These are phyloP conservation scores for Cutaneotrichosporon sp. DNA, from an alignment of 1,284 basidiomycete species.

Conservation along the genomic window DNA sequence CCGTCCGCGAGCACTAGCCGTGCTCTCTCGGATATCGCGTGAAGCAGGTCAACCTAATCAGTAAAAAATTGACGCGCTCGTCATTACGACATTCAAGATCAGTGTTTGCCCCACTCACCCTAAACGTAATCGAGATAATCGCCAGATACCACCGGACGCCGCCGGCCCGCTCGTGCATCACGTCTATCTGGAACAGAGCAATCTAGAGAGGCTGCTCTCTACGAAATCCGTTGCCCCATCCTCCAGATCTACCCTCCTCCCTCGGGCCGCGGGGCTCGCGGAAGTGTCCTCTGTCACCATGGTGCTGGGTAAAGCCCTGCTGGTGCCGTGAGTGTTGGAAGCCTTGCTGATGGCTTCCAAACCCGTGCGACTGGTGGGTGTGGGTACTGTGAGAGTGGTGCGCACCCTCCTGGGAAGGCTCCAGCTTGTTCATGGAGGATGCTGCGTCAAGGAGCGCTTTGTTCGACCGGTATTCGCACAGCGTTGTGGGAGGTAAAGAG, in stretches of 20 bases:
- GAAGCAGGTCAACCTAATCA: too few relatives aligned
- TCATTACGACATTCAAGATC: too few relatives aligned
- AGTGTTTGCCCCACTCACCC: neutral
- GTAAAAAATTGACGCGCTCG: too few relatives aligned
- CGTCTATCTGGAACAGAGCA: neutral
- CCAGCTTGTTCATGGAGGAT: conserved; percentile 16
- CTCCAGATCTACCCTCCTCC: conserved; percentile 13
- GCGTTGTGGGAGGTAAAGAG: conserved; percentile 37
- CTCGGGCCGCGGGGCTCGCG: conserved; percentile 15
- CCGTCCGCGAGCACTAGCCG: too few relatives aligned
- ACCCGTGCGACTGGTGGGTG: neutral
- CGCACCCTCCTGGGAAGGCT: neutral
- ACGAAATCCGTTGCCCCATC: conserved; percentile 20
- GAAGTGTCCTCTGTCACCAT: conserved; percentile 5
- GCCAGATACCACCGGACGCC: neutral
- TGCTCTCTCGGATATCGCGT: too few relatives aligned
- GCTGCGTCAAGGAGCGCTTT: conserved; percentile 42
- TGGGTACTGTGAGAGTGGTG: conserved; percentile 3
- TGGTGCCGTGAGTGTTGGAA: conserved; percentile 1
- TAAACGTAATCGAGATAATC: too few relatives aligned
- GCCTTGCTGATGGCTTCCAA: neutral
- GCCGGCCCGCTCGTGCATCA: conserved; percentile 1
- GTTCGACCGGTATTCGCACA: conserved; percentile 49
- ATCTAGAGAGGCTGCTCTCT: conserved; percentile 15
- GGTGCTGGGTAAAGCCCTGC: conserved; percentile 6